Evolutionary conservation across 2,329 filamentous ascomycete genomes (phyloP), one percentile per base, ranked within the genome.

Genomic region (Aspergillus sclerotialis): DNA sequence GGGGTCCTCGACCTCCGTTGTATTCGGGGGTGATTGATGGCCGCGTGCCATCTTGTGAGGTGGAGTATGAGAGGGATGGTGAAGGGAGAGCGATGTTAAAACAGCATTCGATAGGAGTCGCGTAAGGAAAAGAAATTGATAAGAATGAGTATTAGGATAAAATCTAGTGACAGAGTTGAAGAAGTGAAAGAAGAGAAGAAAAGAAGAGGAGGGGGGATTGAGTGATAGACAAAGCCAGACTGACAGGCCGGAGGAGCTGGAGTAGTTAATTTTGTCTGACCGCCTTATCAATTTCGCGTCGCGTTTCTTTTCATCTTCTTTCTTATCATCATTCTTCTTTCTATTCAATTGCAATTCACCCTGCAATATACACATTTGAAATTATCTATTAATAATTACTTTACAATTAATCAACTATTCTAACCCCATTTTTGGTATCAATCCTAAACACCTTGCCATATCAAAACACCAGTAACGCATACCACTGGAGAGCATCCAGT

Each of bases 31-130:
- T 42, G 49, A 49, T 52, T 58, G 55, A 46, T 62, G 60, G 53
- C 57, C 63, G 58, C 62, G 62, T 58, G 61, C 53, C 49, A 60
- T 61, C 62, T 65, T 65, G 40, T 49, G 64, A 48, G 49, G 44
- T 31, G 31, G 15, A 35, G 32, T 16, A 5, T 34, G 39, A 42
- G n/a, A 39, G 47, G 43, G 47, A 44, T 45, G 47, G 45, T 45
- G 44, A 46, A 38, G 39, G 40, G 44, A 43, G 32, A 28, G 14
- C 11, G 39, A 24, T 26, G 19, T 28, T 40, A 25, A 32, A 26
- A 27, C 28, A 39, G 33, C 40, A 28, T 35, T 46, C 44, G 36
- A 49, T 7, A 11, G 23, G 23, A 27, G 15, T 4, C 3, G n/a
- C 3, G 10, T 12, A 18, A 17, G 3, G 13, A 12, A 6, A 24